A percentile compares a stretch with the other conserved stretches of the same genome.
Conservation (phyloP, 257 asterid genomes). For the Fraxinus excelsior region DNA sequence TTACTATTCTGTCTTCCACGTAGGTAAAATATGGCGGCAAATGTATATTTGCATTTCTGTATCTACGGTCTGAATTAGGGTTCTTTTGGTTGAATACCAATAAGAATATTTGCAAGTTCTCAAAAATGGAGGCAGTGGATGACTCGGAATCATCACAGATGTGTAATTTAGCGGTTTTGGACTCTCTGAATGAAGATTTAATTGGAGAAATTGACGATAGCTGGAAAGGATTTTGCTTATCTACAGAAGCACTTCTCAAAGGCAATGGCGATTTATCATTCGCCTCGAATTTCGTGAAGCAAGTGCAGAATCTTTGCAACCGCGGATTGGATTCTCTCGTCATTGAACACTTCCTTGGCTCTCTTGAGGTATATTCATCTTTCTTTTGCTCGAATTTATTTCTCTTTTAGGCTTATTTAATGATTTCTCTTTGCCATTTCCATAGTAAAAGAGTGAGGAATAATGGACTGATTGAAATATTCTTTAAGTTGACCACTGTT, state of each 20-base stretch:
- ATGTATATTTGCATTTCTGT: neutral
- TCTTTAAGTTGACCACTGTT: neutral
- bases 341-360: constrained; percentile 65
- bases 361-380: constrained; percentile 55
- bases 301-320: constrained; percentile 50
- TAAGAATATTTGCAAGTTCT: neutral
- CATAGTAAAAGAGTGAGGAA: neutral
- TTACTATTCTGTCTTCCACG: too few species aligned
- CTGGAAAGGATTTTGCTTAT: constrained; percentile 70
- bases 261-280: constrained; percentile 49
- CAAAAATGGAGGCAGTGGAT: constrained; percentile 49
- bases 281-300: constrained; percentile 44
- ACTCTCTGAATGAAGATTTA: constrained; percentile 49
- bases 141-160: constrained; percentile 38
- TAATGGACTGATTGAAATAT: neutral
- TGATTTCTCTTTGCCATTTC: neutral
- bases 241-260: constrained; percentile 50
- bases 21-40: constrained; percentile 5
- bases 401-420: neutral
- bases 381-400: constrained; percentile 1
- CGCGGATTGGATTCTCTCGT: constrained; percentile 68
- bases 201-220: constrained; percentile 52
- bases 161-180: constrained; percentile 59
- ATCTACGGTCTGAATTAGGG: neutral
- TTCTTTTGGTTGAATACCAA: neutral